These are phyloP conservation scores for Aspergillus ruber DNA, from an alignment of 2,329 filamentous ascomycete species.

Conservation along the genomic window DNA sequence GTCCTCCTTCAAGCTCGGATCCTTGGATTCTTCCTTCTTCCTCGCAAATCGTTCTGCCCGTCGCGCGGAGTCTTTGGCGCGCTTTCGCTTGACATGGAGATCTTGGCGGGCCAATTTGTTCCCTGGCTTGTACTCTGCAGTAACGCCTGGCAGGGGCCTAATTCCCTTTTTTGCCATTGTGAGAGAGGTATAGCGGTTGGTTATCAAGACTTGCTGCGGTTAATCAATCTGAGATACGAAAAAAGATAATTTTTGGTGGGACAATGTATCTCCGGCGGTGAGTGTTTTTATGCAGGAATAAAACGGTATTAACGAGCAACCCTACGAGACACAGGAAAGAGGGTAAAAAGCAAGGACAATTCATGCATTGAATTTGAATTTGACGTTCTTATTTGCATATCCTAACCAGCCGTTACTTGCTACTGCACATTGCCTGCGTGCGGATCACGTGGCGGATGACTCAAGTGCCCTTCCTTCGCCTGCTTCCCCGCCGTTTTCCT, in stretches of 20 bases:
- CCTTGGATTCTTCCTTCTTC: constrained; percentile 77
- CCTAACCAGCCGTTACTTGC: no score
- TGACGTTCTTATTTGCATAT: no score
- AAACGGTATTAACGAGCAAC: background rate
- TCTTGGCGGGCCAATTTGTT: constrained; percentile 78
- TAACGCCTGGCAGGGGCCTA: constrained; percentile 40
- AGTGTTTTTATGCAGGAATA: background rate
- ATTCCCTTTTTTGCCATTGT: constrained; percentile 28
- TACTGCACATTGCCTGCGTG: background rate
- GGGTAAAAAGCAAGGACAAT: constrained; percentile 2
- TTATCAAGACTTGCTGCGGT: constrained; percentile 2
- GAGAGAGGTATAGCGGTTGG: constrained; percentile 2
- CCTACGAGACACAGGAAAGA: constrained; percentile 5
- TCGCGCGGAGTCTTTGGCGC: constrained; percentile 63
- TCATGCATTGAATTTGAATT: background rate
- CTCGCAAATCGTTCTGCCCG: constrained; percentile 70
- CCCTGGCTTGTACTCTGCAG: constrained; percentile 50
- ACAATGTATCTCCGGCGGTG: constrained; percentile 16
- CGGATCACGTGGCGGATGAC: constrained; percentile 30
- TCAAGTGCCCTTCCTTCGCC: constrained; percentile 31
- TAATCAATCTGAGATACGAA: constrained; percentile 2
- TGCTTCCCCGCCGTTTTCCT: constrained; percentile 29
- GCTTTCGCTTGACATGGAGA: constrained; percentile 75
- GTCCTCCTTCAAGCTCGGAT: constrained; percentile 67
- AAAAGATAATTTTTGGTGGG: constrained; percentile 27